Evolutionary conservation across 208 protist genomes (phyloP), one percentile per base, ranked within the genome.

Genomic region (Endotrypanum monterogeii): DNA sequence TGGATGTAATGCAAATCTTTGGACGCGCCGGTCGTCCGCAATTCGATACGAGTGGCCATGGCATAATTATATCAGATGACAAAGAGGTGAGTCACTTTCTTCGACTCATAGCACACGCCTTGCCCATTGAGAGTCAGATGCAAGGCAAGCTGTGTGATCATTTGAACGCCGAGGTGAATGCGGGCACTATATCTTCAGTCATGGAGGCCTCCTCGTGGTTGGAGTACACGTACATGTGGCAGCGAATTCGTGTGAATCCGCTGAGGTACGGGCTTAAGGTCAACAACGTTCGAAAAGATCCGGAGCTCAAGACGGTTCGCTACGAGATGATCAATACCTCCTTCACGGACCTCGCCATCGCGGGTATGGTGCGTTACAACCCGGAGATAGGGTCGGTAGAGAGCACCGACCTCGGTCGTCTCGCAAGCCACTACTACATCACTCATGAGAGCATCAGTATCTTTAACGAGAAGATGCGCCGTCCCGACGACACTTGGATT

Each of bases 1-100:
- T 99, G 14, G 99, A 99, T 82, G 98, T 99, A 39, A 99, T 99
- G 97, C 99, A 99, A 81, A 99, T 99, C 55, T 99, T 99, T 83
- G 98, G 99, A 50, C 97, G 99, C 57, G 99, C 99, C 0, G 99
- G 99, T 14, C 89, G 99, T 35, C 99, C 99, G 70, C 99, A 99
- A 86, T 99, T 97, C 76, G 99, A 99, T 79, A 99, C 92, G 35
- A 94, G 81, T 82, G 99, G 99, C 30, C 96, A 99, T 72, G 98
- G 95, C 69, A 98, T 99, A 80, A 99, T 99, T 69, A 96, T 99
- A 61, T 99, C 99, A 0, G 84, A 96, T 52, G 90, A 99, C 68
- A 98, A 99, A 71, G 93, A 99, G 82, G 86, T 99, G 48, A 78
- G 85, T 5, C 91, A 98, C 78, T 99, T 99, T 73, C 84, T 99